These are phyloP conservation scores for Candida ponderosae DNA, from an alignment of 805 yeast genomes.

Conservation along the genomic window DNA sequence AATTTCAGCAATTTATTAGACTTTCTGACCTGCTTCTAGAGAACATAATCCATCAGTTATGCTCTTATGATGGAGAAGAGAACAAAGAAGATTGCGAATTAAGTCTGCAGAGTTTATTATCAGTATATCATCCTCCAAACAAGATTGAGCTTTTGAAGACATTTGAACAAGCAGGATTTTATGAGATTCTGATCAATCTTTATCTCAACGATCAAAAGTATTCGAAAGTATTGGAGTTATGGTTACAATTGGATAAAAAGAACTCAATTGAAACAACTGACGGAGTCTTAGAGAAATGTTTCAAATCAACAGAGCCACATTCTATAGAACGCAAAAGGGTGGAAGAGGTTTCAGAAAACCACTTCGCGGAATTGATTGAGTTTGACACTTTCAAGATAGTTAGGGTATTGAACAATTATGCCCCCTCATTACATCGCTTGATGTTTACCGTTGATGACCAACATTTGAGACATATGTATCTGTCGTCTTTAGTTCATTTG, in stretches of 20 bases:
- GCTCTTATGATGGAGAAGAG: slow-evolving; percentile 27
- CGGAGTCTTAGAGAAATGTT: slow-evolving; percentile 19
- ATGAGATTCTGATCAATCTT: slow-evolving; percentile 48
- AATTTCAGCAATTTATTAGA: slow-evolving; percentile 75
- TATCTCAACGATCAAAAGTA: slow-evolving; percentile 46
- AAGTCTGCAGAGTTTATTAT: slow-evolving; percentile 65
- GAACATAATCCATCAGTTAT: slow-evolving; percentile 40
- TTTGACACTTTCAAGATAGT: slow-evolving; percentile 20
- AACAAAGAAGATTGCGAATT: slow-evolving; percentile 57
- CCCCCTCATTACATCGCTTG: slow-evolving; percentile 12
- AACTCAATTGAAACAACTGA: slow-evolving; percentile 18
- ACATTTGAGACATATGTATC: slow-evolving; percentile 17
- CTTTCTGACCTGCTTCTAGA: slow-evolving; percentile 54
- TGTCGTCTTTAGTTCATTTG: slow-evolving; percentile 13
- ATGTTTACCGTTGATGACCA: slow-evolving; percentile 9
- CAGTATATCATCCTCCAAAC: slow-evolving; percentile 55
- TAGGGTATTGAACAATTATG: slow-evolving; percentile 18
- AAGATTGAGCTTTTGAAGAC: slow-evolving; percentile 39
- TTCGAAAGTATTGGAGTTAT: slow-evolving; percentile 45
- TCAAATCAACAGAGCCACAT: slow-evolving; percentile 11
- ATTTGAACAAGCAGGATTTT: slow-evolving; percentile 47
- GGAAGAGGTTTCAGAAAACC: slow-evolving; percentile 8
- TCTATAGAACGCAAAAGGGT: slow-evolving; percentile 13
- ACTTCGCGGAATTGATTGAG: slow-evolving; percentile 17
- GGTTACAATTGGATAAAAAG: slow-evolving; percentile 31